Conservation (phyloP, 2,329 filamentous ascomycete species). For the Claviceps purpurea region DNA sequence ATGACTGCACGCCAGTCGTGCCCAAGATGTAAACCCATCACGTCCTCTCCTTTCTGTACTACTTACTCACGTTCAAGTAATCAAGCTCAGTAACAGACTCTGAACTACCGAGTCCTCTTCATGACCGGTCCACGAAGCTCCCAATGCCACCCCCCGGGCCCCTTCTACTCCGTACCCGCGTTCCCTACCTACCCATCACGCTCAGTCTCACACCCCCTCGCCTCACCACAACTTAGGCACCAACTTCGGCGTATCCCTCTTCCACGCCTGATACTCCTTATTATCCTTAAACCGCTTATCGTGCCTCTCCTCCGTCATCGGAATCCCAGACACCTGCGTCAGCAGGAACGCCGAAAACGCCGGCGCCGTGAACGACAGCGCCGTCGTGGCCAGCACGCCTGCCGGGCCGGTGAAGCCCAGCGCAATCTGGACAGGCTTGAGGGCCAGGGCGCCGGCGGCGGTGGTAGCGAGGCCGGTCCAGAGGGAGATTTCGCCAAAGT, state of each 20-base stretch:
- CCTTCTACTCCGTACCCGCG: no score
- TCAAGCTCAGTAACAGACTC: no score
- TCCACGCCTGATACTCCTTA: slow-evolving; percentile 56
- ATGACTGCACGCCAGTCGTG: no score
- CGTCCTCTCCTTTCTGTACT: no score
- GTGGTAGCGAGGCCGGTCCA: slow-evolving; percentile 54
- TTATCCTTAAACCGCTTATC: slow-evolving; percentile 49
- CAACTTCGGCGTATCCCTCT: slow-evolving; percentile 50
- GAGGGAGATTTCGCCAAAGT: slow-evolving; percentile 57
- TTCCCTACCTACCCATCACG: no score
- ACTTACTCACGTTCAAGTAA: no score
- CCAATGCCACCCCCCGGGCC: no score
- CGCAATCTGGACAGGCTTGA: slow-evolving; percentile 38
- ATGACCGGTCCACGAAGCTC: no score
- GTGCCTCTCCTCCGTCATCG: slow-evolving; percentile 56
- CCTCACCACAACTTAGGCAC: slow-evolving; percentile 43
- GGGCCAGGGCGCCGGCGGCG: slow-evolving; percentile 42
- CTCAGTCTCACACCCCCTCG: no score
- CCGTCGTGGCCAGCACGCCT: slow-evolving; percentile 16
- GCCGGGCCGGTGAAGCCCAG: slow-evolving; percentile 37
- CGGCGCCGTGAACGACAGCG: slow-evolving; percentile 44
- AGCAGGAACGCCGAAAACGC: slow-evolving; percentile 51
- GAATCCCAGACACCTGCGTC: slow-evolving; percentile 49
- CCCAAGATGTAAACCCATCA: no score
- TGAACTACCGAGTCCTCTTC: no score